Conservation (phyloP, 306 rosid genomes). For the Datisca glomerata region DNA sequence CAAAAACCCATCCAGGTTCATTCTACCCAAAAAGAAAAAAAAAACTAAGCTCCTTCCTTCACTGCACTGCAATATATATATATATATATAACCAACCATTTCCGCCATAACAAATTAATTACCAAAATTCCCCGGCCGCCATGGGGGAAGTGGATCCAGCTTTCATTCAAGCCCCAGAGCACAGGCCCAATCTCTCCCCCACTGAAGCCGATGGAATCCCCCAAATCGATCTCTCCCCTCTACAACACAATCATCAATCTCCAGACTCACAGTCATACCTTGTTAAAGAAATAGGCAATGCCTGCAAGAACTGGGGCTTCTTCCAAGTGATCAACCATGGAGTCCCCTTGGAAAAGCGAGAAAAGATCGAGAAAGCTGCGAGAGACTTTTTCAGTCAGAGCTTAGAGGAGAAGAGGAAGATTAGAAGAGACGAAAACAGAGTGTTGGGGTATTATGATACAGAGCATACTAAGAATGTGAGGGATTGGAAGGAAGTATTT, state of each 20-base stretch:
- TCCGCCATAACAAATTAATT: neutral
- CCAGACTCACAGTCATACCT: slow-evolving; percentile 1
- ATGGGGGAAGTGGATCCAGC: slow-evolving; percentile 38
- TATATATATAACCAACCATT: neutral
- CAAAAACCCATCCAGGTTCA: slow-evolving; percentile 18
- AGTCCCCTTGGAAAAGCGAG: slow-evolving; percentile 21
- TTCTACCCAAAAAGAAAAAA: neutral
- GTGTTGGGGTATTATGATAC: slow-evolving; percentile 41
- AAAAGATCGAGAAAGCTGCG: slow-evolving; percentile 19
- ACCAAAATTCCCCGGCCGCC: too few relatives aligned
- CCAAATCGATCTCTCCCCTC: slow-evolving; percentile 21
- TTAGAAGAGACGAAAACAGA: slow-evolving; percentile 18
- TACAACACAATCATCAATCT: neutral
- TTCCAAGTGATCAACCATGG: slow-evolving; percentile 64
- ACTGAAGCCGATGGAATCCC: slow-evolving; percentile 40
- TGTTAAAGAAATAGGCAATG: slow-evolving; percentile 33
- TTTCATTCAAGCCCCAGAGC: slow-evolving; percentile 50
- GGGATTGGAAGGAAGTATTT: slow-evolving; percentile 73
- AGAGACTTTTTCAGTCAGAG: slow-evolving; percentile 40
- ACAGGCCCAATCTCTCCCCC: slow-evolving; percentile 38
- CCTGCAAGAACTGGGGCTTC: slow-evolving; percentile 66
- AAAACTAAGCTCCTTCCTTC: neutral
- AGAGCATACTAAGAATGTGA: slow-evolving; percentile 59
- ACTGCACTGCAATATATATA: neutral
- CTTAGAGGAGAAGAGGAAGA: slow-evolving; percentile 44